A percentile compares a stretch with the other conserved stretches of the same genome.
Conservation (phyloP, 208 protist genomes). For the Leishmania major region DNA sequence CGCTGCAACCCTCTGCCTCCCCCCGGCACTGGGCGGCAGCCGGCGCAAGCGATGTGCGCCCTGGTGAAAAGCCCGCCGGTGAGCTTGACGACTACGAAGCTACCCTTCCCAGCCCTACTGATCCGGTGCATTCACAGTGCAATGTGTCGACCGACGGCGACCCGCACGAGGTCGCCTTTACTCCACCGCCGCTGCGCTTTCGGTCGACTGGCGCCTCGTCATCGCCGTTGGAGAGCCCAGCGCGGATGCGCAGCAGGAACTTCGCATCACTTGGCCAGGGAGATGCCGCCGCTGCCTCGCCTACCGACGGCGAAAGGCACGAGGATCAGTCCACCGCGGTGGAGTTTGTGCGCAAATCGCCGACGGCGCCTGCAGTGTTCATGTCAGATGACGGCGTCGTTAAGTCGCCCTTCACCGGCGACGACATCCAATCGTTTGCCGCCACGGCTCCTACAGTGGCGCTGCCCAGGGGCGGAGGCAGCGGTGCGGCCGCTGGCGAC, state of each 20-base stretch:
- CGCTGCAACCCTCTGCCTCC: neutral
- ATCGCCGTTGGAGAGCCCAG: neutral
- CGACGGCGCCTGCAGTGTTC: neutral
- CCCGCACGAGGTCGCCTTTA: neutral
- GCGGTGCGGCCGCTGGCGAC: neutral
- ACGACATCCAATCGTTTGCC: neutral
- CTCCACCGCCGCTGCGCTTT: neutral
- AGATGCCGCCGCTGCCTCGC: neutral
- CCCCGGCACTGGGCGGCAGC: neutral
- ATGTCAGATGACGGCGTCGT: neutral
- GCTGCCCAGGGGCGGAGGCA: neutral
- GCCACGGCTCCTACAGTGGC: neutral
- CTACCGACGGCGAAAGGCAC: neutral
- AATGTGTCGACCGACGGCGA: neutral
- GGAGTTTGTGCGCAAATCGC: neutral
- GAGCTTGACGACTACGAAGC: neutral
- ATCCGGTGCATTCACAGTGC: neutral
- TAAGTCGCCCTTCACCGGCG: neutral
- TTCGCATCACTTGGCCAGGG: neutral
- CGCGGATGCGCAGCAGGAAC: conserved; percentile 17
- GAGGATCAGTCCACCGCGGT: neutral
- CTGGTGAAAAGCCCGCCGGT: neutral
- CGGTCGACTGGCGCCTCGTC: neutral
- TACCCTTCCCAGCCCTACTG: neutral
- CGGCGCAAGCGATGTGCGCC: neutral